phyloP scores from a whole-genome alignment of 208 protist genomes.

The Leishmania aethiopica region DNA sequence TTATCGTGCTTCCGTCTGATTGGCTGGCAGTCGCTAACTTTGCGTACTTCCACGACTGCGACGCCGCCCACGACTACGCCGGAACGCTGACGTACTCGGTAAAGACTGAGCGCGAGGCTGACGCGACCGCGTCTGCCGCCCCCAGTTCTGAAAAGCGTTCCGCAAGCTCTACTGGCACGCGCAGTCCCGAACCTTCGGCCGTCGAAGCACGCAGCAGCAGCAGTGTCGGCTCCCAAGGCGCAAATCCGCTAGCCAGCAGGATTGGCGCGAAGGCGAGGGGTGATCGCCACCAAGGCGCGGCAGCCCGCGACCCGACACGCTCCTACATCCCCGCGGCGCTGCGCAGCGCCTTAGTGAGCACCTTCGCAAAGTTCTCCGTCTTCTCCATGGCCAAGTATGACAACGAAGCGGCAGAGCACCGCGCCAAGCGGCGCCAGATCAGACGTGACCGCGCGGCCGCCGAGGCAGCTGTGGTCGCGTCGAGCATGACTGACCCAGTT shows the following conservation, averaged over 20 bases:
- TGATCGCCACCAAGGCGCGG: neutral
- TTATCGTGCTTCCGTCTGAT: slow-evolving; percentile 91
- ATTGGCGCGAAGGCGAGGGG: too few species aligned
- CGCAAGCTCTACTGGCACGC: neutral
- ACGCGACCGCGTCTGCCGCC: neutral
- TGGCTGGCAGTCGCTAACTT: slow-evolving; percentile 94
- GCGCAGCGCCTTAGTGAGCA: slow-evolving; percentile 76
- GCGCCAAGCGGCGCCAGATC: slow-evolving; percentile 11
- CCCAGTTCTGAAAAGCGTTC: neutral
- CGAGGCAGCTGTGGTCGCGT: neutral
- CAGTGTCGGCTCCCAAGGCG: neutral
- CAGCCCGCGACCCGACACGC: neutral
- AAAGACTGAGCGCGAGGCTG: neutral
- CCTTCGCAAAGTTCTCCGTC: slow-evolving; percentile 91
- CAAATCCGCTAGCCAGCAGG: neutral
- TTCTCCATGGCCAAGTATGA: slow-evolving; percentile 96
- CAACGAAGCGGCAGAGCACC: slow-evolving; percentile 83
- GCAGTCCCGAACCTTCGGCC: neutral
- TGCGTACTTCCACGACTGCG: slow-evolving; percentile 63
- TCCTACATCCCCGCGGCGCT: slow-evolving; percentile 78
- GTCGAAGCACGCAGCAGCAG: neutral
- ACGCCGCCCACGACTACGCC: slow-evolving; percentile 31
- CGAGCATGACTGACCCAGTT: neutral
- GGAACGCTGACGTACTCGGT: neutral
- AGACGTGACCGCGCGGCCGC: neutral